phyloP scores from a whole-genome alignment of 441 rosid species.

The Populus hybrid region DNA sequence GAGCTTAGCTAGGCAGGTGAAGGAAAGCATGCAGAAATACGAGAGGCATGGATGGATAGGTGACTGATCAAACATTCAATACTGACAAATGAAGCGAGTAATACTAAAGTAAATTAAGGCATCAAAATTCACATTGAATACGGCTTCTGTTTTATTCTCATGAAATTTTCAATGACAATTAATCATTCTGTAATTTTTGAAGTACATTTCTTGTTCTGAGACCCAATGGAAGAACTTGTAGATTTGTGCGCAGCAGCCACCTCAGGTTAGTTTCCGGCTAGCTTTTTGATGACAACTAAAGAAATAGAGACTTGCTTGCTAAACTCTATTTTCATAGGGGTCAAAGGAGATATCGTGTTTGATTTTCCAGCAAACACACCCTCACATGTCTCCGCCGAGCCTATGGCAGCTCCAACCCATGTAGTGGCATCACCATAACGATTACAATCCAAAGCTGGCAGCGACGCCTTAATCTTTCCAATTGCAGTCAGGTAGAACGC shows the following conservation, averaged over 20 bases:
- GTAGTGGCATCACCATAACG: not conserved
- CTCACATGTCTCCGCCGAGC: not conserved
- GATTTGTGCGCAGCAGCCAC: not conserved
- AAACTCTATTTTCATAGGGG: not conserved
- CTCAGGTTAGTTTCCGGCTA: not conserved
- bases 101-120: too few relatives aligned
- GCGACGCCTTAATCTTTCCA: too few relatives aligned
- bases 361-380: not conserved
- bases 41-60: too few relatives aligned
- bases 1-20: too few relatives aligned
- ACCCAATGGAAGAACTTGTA: not conserved
- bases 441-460: not conserved
- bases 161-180: too few relatives aligned
- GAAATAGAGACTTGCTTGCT: not conserved
- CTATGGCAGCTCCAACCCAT: not conserved
- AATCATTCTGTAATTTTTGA: too few relatives aligned
- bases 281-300: not conserved
- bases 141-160: too few relatives aligned
- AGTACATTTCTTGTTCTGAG: not conserved
- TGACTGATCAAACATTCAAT: too few relatives aligned
- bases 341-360: not conserved
- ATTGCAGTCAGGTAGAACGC: too few relatives aligned
- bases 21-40: too few relatives aligned
- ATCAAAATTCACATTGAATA: too few relatives aligned
- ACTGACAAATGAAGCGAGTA: too few relatives aligned